Evolutionary conservation across 164 flowering plant genomes (phyloP).

Genomic region (Umbellularia californica): DNA sequence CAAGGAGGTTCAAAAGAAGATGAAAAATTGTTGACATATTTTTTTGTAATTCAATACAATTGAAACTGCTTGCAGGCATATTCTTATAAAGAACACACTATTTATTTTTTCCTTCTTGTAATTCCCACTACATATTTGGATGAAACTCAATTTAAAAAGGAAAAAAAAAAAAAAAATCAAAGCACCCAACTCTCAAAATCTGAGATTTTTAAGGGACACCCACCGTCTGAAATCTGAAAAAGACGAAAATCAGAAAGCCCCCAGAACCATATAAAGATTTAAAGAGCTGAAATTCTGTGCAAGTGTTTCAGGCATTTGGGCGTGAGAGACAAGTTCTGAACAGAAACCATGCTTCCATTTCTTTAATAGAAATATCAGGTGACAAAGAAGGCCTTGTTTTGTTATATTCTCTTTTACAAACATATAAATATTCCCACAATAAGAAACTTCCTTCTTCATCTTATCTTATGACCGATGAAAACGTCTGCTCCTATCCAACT

Average conservation of each 20-base stretch:
- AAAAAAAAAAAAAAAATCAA: background rate
- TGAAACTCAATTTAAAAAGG: background rate
- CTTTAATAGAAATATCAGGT: constrained; percentile 15
- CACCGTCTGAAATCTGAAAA: background rate
- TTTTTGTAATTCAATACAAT: background rate
- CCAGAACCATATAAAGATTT: background rate
- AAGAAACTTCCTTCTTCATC: constrained; percentile 26
- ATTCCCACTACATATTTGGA: too few relatives aligned
- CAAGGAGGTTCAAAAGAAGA: background rate
- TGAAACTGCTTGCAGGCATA: background rate
- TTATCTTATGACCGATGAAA: constrained; percentile 17
- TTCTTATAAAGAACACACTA: background rate
- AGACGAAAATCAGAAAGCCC: too few relatives aligned
- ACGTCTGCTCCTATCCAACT: constrained; percentile 10
- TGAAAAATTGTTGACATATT: background rate
- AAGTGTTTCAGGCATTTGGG: constrained; percentile 22
- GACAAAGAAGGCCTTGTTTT: constrained; percentile 5
- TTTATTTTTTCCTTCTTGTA: too few relatives aligned
- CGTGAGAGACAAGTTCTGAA: constrained; percentile 32
- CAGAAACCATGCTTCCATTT: constrained; percentile 32
- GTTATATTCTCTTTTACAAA: constrained; percentile 16
- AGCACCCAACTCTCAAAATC: background rate
- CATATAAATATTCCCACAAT: constrained; percentile 46
- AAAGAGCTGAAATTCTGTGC: constrained; percentile 7
- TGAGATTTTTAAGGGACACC: background rate